Percentiles rank a stretch among this genome's conserved stretches.
These are phyloP conservation scores for Rauvolfia tetraphylla DNA, from an alignment of 257 asterid genomes.

Conservation along the genomic window DNA sequence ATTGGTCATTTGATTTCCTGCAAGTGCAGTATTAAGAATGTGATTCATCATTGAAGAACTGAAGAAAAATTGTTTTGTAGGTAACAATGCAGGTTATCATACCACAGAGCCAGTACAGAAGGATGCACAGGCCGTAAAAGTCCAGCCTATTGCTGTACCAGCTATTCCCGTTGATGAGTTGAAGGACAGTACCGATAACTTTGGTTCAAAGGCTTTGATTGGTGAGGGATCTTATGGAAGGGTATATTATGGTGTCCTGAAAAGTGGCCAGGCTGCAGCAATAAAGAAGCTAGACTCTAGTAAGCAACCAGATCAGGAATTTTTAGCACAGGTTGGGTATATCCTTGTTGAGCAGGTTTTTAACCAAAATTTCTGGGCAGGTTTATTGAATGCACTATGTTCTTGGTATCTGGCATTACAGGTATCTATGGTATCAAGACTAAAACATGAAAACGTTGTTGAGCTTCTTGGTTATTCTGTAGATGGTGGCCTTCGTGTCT, in stretches of 20 bases:
- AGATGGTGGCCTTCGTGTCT: slow-evolving; percentile 61
- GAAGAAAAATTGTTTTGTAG: slow-evolving; percentile 23
- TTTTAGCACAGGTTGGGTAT: slow-evolving; percentile 55
- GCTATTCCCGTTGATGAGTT: slow-evolving; percentile 62
- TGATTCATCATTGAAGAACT: slow-evolving; percentile 9
- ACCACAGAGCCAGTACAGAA: slow-evolving; percentile 51
- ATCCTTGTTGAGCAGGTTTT: neutral
- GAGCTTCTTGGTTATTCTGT: slow-evolving; percentile 68
- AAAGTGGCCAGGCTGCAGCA: slow-evolving; percentile 65
- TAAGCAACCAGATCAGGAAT: slow-evolving; percentile 78
- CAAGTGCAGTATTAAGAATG: neutral
- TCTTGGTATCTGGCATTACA: slow-evolving; percentile 23
- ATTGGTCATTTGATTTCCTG: neutral
- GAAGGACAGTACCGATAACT: slow-evolving; percentile 63
- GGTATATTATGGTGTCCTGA: slow-evolving; percentile 62
- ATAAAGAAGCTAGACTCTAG: slow-evolving; percentile 78
- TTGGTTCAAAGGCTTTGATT: slow-evolving; percentile 57
- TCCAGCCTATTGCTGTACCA: slow-evolving; percentile 70
- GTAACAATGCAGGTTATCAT: slow-evolving; percentile 45
- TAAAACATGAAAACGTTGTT: slow-evolving; percentile 61
- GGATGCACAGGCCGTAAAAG: slow-evolving; percentile 40
- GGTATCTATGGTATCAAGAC: slow-evolving; percentile 82
- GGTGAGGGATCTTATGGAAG: slow-evolving; percentile 89
- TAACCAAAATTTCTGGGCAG: neutral
- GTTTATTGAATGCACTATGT: neutral